Percentiles rank a stretch among this genome's conserved stretches.
Evolutionary conservation across 441 rosid species (phyloP).

Genomic region (Euphorbia schlechtendalii): DNA sequence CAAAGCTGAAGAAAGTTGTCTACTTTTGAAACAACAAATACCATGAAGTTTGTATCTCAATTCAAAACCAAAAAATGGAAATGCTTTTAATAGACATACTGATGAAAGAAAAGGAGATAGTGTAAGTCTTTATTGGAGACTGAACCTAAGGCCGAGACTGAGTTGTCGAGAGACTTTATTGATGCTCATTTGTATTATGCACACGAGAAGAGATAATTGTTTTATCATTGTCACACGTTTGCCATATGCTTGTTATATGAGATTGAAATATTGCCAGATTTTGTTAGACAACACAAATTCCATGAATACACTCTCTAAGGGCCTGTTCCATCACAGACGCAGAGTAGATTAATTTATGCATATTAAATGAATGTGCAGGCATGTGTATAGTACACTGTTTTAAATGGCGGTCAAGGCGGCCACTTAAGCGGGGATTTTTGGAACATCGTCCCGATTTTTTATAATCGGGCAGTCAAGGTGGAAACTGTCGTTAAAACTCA

Average conservation of each 20-base stretch:
- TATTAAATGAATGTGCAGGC: too few relatives aligned
- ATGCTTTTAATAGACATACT: background rate
- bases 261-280: background rate
- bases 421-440: too few relatives aligned
- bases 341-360: background rate
- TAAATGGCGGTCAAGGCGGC: too few relatives aligned
- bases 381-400: too few relatives aligned
- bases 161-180: background rate
- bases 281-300: background rate
- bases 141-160: background rate
- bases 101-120: background rate
- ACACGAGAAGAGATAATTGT: background rate
- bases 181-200: background rate
- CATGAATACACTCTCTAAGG: background rate
- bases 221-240: background rate
- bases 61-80: background rate
- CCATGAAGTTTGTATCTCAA: background rate
- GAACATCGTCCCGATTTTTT: too few relatives aligned
- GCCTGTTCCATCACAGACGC: background rate
- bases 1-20: background rate
- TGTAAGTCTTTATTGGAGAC: too few relatives aligned
- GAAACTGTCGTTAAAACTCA: too few relatives aligned
- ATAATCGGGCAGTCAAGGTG: too few relatives aligned
- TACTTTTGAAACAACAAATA: background rate
- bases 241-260: background rate